A percentile compares a stretch with the other conserved stretches of the same genome.
Conservation (phyloP, 176 grass and related monocot species). For the Eragrostis curvula region DNA sequence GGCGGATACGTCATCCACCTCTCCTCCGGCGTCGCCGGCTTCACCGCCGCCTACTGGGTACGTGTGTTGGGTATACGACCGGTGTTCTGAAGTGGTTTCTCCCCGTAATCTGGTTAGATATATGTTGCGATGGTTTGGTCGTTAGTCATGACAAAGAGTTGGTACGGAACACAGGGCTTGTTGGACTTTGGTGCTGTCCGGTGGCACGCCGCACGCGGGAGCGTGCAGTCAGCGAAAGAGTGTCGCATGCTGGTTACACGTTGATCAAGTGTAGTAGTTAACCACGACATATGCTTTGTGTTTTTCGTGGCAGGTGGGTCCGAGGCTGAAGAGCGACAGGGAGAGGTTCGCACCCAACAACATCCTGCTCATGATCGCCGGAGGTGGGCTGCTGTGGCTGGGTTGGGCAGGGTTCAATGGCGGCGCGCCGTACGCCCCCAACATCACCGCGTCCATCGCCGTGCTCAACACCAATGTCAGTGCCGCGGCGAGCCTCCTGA, state of each 20-base stretch:
- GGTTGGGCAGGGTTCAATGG: conserved; percentile 88
- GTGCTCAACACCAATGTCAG: conserved; percentile 79
- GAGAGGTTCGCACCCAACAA: conserved; percentile 80
- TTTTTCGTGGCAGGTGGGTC: conserved; percentile 61
- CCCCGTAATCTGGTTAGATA: background rate
- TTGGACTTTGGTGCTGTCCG: background rate
- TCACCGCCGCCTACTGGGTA: conserved; percentile 93
- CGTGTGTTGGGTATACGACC: background rate
- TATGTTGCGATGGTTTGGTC: background rate
- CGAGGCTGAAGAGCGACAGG: conserved; percentile 69
- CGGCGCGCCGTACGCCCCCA: conserved; percentile 63
- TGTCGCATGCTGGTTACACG: background rate
- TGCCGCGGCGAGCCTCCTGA: conserved; percentile 70
- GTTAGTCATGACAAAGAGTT: background rate
- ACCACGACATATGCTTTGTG: too few species aligned
- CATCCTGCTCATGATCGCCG: conserved; percentile 72
- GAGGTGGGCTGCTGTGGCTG: conserved; percentile 74
- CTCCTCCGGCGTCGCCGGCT: conserved; percentile 75
- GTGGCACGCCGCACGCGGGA: background rate
- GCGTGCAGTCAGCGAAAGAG: background rate
- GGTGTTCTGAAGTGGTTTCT: too few species aligned
- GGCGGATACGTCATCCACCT: conserved; percentile 93
- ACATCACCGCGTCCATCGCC: conserved; percentile 60
- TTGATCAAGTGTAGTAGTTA: too few species aligned
- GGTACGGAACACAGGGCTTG: background rate